These are phyloP conservation scores for Drechslerella coelobrocha DNA, from an alignment of 2,329 filamentous ascomycete species.

Conservation along the genomic window DNA sequence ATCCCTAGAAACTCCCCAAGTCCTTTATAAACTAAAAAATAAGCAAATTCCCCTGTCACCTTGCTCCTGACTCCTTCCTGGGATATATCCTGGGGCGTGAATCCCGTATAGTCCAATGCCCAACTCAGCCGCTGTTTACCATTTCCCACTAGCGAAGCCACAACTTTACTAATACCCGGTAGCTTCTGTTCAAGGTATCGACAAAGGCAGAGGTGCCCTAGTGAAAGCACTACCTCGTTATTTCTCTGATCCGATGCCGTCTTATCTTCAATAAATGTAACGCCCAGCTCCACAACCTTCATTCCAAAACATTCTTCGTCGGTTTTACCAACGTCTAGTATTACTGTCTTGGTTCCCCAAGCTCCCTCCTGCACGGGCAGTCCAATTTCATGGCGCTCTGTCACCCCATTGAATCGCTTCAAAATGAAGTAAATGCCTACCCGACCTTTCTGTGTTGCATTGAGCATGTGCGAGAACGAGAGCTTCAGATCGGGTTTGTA, in stretches of 20 bases:
- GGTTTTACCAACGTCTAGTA: constrained; percentile 39
- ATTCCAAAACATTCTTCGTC: constrained; percentile 37
- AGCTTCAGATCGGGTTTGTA: constrained; percentile 41
- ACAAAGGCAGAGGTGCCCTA: constrained; percentile 32
- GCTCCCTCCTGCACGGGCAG: constrained; percentile 39
- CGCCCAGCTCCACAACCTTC: constrained; percentile 31
- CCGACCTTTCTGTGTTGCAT: constrained; percentile 39
- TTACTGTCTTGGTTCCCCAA: constrained; percentile 46
- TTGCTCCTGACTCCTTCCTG: constrained; percentile 50
- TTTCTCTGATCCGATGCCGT: neutral
- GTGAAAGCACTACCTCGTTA: neutral
- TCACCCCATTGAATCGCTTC: constrained; percentile 29
- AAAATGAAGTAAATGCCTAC: constrained; percentile 50
- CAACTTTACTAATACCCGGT: constrained; percentile 48
- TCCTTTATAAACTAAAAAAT: constrained; percentile 53
- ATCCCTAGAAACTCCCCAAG: constrained; percentile 50
- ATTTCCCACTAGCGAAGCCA: constrained; percentile 8
- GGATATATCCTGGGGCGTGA: constrained; percentile 9
- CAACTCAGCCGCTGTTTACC: constrained; percentile 50
- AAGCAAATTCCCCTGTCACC: constrained; percentile 52
- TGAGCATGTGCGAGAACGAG: constrained; percentile 50
- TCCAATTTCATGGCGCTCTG: constrained; percentile 31
- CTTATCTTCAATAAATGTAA: constrained; percentile 17
- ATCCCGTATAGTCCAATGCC: constrained; percentile 45
- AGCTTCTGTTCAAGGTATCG: constrained; percentile 31